Percentiles rank a stretch among this genome's conserved stretches.
Conservation (phyloP, 2,329 filamentous ascomycete species). For the Cucurbitaria berberidis region DNA sequence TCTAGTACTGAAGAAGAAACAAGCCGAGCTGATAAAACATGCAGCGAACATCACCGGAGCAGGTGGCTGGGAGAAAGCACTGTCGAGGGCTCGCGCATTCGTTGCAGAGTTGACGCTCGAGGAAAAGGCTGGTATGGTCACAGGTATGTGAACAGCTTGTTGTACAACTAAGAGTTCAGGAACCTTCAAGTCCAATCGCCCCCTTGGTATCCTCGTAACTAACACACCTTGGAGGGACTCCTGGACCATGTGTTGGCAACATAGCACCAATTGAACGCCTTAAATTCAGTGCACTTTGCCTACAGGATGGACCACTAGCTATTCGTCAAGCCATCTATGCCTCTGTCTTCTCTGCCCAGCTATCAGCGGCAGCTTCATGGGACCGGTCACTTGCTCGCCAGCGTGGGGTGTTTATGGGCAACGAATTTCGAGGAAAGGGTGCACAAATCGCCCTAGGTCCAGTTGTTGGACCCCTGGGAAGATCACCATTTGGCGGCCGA, state of each 20-base stretch:
- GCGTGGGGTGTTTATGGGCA: slow-evolving; percentile 42
- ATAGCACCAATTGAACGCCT: slow-evolving; percentile 46
- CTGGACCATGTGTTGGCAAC: slow-evolving; percentile 43
- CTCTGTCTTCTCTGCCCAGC: slow-evolving; percentile 47
- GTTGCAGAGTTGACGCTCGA: slow-evolving; percentile 26
- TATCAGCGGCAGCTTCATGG: slow-evolving; percentile 51
- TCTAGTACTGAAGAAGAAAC: background rate
- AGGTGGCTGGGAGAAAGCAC: slow-evolving; percentile 36
- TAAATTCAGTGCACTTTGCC: slow-evolving; percentile 50
- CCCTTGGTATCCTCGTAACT: background rate
- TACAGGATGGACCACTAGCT: slow-evolving; percentile 49
- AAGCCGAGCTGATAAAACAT: background rate
- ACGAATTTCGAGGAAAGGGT: slow-evolving; percentile 43
- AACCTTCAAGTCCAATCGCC: background rate
- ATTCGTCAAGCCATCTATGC: slow-evolving; percentile 38
- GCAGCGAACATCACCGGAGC: slow-evolving; percentile 31
- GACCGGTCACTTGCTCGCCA: slow-evolving; percentile 44
- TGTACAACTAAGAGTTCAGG: background rate
- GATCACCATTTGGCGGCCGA: slow-evolving; percentile 47
- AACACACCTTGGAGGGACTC: background rate
- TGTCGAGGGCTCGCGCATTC: slow-evolving; percentile 30
- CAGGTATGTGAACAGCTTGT: slow-evolving; percentile 17
- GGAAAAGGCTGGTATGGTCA: slow-evolving; percentile 37
- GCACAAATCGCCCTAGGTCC: slow-evolving; percentile 58
- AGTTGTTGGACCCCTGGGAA: slow-evolving; percentile 51